Evolutionary conservation across 1,139 yeast species (phyloP).

Genomic region (Blastobotrys serpentis): DNA sequence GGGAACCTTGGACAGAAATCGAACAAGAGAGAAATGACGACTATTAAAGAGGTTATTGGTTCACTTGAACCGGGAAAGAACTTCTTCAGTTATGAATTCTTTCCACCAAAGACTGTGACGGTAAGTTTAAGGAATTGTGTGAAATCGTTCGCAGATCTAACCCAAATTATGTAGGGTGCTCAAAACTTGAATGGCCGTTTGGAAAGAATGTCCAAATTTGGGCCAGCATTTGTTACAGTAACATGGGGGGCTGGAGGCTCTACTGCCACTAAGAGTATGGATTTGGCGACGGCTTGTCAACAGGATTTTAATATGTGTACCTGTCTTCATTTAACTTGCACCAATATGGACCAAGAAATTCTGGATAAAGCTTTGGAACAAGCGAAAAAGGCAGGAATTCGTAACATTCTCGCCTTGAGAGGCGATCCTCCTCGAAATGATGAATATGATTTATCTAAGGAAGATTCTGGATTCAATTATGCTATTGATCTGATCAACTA

Average conservation of each 20-base stretch:
- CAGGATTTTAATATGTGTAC: slow-evolving; percentile 76
- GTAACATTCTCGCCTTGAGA: slow-evolving; percentile 85
- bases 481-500: slow-evolving; percentile 84
- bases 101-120: slow-evolving; percentile 92
- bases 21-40: neutral
- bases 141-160: neutral
- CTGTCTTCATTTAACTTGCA: slow-evolving; percentile 92
- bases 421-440: slow-evolving; percentile 95
- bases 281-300: slow-evolving; percentile 76
- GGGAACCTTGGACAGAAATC: neutral
- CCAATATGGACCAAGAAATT: slow-evolving; percentile 75
- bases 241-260: slow-evolving; percentile 99
- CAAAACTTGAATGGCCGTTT: slow-evolving; percentile 81
- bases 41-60: slow-evolving; percentile 49
- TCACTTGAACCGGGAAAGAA: slow-evolving; percentile 41
- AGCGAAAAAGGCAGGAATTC: slow-evolving; percentile 76
- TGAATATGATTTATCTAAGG: slow-evolving; percentile 54
- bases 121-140: slow-evolving; percentile 34
- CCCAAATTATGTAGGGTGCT: slow-evolving; percentile 52
- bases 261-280: slow-evolving; percentile 81
- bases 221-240: slow-evolving; percentile 85
- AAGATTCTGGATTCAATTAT: slow-evolving; percentile 54
- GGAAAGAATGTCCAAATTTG: slow-evolving; percentile 81
- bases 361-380: slow-evolving; percentile 73
- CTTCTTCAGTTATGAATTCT: slow-evolving; percentile 87